Percentiles rank a stretch among this genome's conserved stretches.
These are phyloP conservation scores for Clitoria ternatea DNA, from an alignment of 306 rosid genomes.

Conservation along the genomic window DNA sequence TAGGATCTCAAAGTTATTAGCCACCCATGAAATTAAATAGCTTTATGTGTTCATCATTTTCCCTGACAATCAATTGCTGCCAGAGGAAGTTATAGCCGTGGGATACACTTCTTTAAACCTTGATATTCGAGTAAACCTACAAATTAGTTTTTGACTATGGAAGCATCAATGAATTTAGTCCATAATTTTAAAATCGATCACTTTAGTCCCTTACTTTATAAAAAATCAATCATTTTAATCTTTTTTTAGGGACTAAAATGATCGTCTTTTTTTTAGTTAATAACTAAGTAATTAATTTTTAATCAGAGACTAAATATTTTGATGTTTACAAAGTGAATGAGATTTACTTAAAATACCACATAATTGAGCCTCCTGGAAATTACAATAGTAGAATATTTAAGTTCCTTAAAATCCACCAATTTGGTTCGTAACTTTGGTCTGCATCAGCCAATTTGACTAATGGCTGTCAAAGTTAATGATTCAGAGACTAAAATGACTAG, in stretches of 20 bases:
- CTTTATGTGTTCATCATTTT: neutral
- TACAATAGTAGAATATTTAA: neutral
- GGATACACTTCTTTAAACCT: neutral
- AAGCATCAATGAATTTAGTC: too few species aligned
- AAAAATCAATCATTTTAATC: too few species aligned
- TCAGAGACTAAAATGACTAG: neutral
- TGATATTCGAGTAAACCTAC: neutral
- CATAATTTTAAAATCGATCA: too few species aligned
- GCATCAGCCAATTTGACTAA: neutral
- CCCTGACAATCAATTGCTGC: neutral
- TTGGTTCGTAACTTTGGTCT: neutral
- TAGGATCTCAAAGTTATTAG: neutral
- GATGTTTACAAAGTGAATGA: too few species aligned
- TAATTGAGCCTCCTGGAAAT: neutral
- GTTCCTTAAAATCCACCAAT: neutral
- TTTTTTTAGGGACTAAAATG: too few species aligned
- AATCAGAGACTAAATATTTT: too few species aligned
- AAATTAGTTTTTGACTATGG: too few species aligned
- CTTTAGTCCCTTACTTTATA: too few species aligned
- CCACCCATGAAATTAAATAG: neutral
- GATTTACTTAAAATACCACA: too few species aligned
- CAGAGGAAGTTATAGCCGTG: neutral
- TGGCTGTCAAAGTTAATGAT: neutral
- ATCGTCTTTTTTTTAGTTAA: too few species aligned
- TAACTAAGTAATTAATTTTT: too few species aligned